Conservation (phyloP, 768 basidiomycete genomes). For the Kwoniella bestiolae region DNA sequence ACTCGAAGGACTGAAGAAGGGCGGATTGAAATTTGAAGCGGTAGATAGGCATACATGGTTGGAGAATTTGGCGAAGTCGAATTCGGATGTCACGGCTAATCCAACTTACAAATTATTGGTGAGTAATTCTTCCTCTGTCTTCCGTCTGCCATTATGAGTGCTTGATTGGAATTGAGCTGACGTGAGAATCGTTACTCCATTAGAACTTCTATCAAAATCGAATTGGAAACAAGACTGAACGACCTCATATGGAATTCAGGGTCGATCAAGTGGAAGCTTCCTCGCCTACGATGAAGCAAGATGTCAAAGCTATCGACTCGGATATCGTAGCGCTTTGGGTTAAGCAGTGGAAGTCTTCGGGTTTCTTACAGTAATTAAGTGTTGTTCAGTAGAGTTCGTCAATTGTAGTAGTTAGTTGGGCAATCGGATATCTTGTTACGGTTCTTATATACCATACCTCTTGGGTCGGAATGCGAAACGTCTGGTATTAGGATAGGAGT, state of each 20-base stretch:
- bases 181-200: too few relatives aligned
- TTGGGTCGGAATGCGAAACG: too few relatives aligned
- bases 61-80: constrained; percentile 55
- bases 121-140: constrained; percentile 19
- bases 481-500: too few relatives aligned
- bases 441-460: neutral
- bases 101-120: constrained; percentile 61
- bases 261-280: constrained; percentile 55
- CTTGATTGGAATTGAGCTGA: too few relatives aligned
- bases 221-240: constrained; percentile 52
- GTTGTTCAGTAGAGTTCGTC: neutral
- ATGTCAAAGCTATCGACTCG: constrained; percentile 52
- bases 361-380: constrained; percentile 54
- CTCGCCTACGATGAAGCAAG: constrained; percentile 55
- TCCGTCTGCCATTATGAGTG: neutral
- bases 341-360: constrained; percentile 59
- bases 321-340: constrained; percentile 61
- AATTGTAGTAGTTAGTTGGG: neutral
- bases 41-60: constrained; percentile 60
- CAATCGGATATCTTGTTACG: neutral
- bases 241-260: constrained; percentile 58
- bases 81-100: constrained; percentile 59
- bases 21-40: constrained; percentile 60
- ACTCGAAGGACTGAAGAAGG: constrained; percentile 58
- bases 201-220: constrained; percentile 58